phyloP scores from a whole-genome alignment of 2,329 filamentous ascomycete genomes.

The Epicoccum nigrum region DNA sequence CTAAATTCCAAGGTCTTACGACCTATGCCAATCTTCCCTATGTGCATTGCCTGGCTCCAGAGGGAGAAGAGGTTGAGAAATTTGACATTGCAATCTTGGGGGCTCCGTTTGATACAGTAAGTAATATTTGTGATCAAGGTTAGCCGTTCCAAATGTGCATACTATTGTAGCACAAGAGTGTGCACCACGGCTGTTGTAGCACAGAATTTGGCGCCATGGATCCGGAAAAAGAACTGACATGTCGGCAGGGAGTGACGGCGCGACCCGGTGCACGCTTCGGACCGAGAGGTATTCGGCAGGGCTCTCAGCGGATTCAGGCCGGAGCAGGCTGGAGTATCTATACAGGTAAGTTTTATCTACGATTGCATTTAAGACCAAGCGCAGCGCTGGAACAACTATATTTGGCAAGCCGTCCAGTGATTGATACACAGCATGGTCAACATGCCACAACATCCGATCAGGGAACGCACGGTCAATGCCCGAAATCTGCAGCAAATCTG shows the following conservation, averaged over 20 bases:
- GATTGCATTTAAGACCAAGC: background rate
- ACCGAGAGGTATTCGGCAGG: constrained; percentile 58
- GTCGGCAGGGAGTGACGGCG: constrained; percentile 54
- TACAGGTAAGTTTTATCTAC: constrained; percentile 48
- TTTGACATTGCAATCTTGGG: constrained; percentile 59
- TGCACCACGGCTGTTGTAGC: background rate
- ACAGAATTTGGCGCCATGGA: background rate
- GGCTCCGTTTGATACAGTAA: constrained; percentile 57
- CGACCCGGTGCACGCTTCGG: constrained; percentile 61
- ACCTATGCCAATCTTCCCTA: constrained; percentile 58
- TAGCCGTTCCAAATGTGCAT: background rate
- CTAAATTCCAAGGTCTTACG: constrained; percentile 51
- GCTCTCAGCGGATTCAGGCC: constrained; percentile 56
- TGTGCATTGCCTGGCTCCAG: constrained; percentile 53
- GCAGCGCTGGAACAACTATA: background rate
- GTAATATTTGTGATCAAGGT: constrained; percentile 4
- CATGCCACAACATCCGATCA: background rate
- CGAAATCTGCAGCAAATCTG: background rate
- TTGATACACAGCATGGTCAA: background rate
- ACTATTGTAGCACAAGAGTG: background rate
- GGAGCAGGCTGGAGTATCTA: constrained; percentile 55
- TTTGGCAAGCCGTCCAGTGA: background rate
- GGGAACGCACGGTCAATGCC: background rate
- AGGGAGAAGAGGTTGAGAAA: constrained; percentile 45
- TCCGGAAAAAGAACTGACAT: constrained; percentile 9